phyloP scores from a whole-genome alignment of 2,329 filamentous ascomycete species.

The Fusarium pseudoanthophilum region DNA sequence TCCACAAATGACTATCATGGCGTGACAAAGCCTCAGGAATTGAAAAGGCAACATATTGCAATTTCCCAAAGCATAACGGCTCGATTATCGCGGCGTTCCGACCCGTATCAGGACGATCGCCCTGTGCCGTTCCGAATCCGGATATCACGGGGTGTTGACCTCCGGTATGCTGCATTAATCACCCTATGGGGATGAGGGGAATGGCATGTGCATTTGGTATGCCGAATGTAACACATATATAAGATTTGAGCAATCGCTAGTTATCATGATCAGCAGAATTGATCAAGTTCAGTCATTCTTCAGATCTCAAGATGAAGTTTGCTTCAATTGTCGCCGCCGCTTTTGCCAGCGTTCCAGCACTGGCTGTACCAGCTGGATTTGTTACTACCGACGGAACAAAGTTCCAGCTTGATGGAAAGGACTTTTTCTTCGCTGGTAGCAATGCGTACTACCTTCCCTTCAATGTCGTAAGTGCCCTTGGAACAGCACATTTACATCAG shows the following conservation, averaged over 20 bases:
- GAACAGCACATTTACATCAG: too few relatives aligned
- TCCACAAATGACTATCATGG: background rate
- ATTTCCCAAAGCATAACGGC: background rate
- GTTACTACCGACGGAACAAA: conserved; percentile 61
- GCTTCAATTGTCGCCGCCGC: conserved; percentile 10
- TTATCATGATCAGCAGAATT: background rate
- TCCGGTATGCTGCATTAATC: conserved; percentile 34
- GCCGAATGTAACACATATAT: conserved; percentile 9
- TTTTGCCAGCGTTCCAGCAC: background rate
- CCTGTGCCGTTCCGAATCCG: conserved; percentile 20
- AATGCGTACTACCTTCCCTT: conserved; percentile 69
- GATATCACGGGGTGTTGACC: conserved; percentile 20
- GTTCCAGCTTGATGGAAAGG: conserved; percentile 64
- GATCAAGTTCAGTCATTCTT: background rate
- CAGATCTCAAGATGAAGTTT: conserved; percentile 20
- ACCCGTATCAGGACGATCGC: background rate
- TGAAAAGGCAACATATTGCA: too few relatives aligned
- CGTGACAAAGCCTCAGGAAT: too few relatives aligned
- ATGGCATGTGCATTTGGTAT: background rate
- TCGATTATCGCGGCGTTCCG: background rate
- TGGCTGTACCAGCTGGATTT: conserved; percentile 52
- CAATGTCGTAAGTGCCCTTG: conserved; percentile 50
- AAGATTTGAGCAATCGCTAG: background rate
- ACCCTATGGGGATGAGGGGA: conserved; percentile 14
- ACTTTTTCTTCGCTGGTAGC: conserved; percentile 67